Evolutionary conservation across 768 basidiomycete species (phyloP), one percentile per base, ranked within the genome.

Genomic region (Podaxis sp.): DNA sequence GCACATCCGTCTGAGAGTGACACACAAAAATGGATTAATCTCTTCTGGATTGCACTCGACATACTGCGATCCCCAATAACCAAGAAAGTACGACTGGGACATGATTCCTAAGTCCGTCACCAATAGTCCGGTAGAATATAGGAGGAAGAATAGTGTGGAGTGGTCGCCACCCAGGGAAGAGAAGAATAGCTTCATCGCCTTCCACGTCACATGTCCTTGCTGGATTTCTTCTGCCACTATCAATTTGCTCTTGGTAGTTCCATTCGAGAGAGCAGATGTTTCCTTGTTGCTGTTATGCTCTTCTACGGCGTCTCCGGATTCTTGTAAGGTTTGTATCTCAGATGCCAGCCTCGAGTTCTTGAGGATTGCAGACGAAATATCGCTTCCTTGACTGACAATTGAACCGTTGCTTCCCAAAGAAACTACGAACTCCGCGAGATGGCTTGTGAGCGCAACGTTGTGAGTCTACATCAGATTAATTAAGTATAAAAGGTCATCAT

Each of bases 211-310:
- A 61, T 81, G 80, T 0, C 87, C 87, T 56, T 78, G 75, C 10
- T 74, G 77, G 40, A 86, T 74, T 65, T 89, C 87, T 66, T 89
- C 87, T 0, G 78, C 79, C 3, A 83, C 71, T 51, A 86, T 78
- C n/a, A 88, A 72, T 66, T 87, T 85, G 1, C 85, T 85, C 44
- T 76, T 74, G 13, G 59, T 7, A 69, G 35, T 6, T 2, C 36
- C 65, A 70, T 37, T 54, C 62, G 11, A 10, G 63, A 40, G 32
- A 61, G 62, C 16, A 2, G 44, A 5, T 23, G 25, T 50, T 40
- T 51, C 35, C 68, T 69, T 27, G 63, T 64, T 37, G 14, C 64
- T 42, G 57, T 71, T 68, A 16, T 65, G 62, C 61, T 72, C 67
- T 44, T 70, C 67, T 36, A 70, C 68, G 1, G 67, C 65, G 2